Percentiles rank a stretch among this genome's conserved stretches.
Conservation (phyloP, 768 basidiomycete genomes). For the Thelephora ganbajun region DNA sequence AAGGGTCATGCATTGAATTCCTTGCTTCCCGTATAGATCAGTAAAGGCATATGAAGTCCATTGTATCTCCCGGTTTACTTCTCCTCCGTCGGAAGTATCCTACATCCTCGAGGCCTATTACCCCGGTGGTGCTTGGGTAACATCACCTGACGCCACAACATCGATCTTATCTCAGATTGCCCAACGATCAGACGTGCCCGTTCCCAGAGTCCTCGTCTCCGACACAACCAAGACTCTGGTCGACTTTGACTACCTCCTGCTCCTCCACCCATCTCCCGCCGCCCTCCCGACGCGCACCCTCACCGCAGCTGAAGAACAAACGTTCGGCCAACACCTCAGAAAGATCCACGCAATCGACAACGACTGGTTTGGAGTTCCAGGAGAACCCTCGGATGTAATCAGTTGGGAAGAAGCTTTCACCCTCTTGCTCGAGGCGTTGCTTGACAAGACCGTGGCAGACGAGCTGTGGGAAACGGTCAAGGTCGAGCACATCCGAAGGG, state of each 20-base stretch:
- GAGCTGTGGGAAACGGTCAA: constrained; percentile 14
- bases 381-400: constrained; percentile 16
- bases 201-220: constrained; percentile 29
- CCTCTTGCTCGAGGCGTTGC: constrained; percentile 36
- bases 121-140: not conserved
- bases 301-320: constrained; percentile 9
- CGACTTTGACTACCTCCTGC: constrained; percentile 38
- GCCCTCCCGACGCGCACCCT: constrained; percentile 20
- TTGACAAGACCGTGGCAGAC: constrained; percentile 26
- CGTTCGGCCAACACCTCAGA: constrained; percentile 41
- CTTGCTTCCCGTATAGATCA: too few species aligned
- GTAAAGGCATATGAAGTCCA: too few species aligned
- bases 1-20: too few species aligned
- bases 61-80: too few species aligned
- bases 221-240: constrained; percentile 31
- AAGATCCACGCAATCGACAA: constrained; percentile 52
- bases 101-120: not conserved
- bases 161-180: constrained; percentile 4
- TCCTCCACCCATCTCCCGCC: constrained; percentile 26
- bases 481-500: constrained; percentile 29
- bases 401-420: constrained; percentile 73
- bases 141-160: not conserved
- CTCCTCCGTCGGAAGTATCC: not conserved
- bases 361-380: constrained; percentile 58
- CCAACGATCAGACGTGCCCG: constrained; percentile 29